These are phyloP conservation scores for Botrytis aclada DNA, from an alignment of 2,329 filamentous ascomycete species.

Conservation along the genomic window DNA sequence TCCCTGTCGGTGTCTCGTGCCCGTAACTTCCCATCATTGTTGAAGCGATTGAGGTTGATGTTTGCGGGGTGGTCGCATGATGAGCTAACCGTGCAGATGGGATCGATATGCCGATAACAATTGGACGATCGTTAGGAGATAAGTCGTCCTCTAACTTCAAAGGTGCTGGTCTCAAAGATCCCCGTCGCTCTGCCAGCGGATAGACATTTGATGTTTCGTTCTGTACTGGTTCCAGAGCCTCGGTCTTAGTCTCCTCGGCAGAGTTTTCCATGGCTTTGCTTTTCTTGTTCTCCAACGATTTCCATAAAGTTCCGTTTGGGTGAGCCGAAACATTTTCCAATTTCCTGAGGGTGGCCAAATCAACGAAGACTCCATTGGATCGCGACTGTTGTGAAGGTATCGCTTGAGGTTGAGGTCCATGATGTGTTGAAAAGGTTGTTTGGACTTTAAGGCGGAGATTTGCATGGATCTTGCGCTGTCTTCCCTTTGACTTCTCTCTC, in stretches of 20 bases:
- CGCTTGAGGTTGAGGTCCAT: constrained; percentile 45
- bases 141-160: constrained; percentile 44
- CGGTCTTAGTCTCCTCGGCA: constrained; percentile 2
- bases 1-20: constrained; percentile 25
- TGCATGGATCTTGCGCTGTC: constrained; percentile 59
- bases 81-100: constrained; percentile 50
- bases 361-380: constrained; percentile 41
- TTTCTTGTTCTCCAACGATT: constrained; percentile 31
- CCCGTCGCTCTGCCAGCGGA: constrained; percentile 13
- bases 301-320: constrained; percentile 34
- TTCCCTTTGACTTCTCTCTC: constrained; percentile 53
- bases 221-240: background rate
- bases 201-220: background rate
- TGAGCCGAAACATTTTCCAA: constrained; percentile 44
- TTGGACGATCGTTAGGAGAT: constrained; percentile 67
- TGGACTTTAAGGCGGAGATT: constrained; percentile 65
- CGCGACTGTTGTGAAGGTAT: constrained; percentile 38
- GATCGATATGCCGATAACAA: constrained; percentile 68
- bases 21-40: constrained; percentile 31
- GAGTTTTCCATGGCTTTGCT: constrained; percentile 19
- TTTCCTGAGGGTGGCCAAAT: constrained; percentile 57
- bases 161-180: constrained; percentile 18
- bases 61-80: constrained; percentile 52
- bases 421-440: constrained; percentile 58
- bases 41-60: constrained; percentile 31